Conservation (phyloP, 768 basidiomycete genomes). For the Auriculariales sp. region DNA sequence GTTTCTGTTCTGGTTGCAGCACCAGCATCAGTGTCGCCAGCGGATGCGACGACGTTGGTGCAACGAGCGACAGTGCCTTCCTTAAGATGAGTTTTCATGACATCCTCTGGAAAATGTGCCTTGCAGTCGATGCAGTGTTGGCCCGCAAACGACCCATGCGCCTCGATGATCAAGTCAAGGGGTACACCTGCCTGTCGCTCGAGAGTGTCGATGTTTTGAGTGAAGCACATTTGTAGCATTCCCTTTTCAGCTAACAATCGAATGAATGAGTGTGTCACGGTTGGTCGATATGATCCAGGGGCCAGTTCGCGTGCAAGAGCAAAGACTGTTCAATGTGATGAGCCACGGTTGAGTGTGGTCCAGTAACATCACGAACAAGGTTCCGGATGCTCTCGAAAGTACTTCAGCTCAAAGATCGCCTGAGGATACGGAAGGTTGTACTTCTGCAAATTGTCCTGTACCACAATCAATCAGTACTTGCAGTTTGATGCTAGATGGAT, state of each 20-base stretch:
- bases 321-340: no score
- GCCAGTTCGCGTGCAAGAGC: constrained; percentile 86
- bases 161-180: constrained; percentile 66
- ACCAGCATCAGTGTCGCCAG: constrained; percentile 36
- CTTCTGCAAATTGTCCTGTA: constrained; percentile 58
- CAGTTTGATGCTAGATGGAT: neutral
- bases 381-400: constrained; percentile 64
- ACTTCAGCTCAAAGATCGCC: constrained; percentile 86
- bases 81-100: constrained; percentile 32
- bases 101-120: constrained; percentile 38
- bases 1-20: constrained; percentile 35
- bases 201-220: constrained; percentile 88
- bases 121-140: constrained; percentile 74
- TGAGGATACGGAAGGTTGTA: constrained; percentile 86
- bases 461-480: constrained; percentile 1
- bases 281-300: constrained; percentile 81
- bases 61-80: neutral
- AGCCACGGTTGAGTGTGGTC: neutral
- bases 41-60: neutral
- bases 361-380: constrained; percentile 43
- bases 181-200: constrained; percentile 76
- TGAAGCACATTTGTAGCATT: constrained; percentile 65
- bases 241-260: constrained; percentile 53
- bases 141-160: constrained; percentile 87
- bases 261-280: constrained; percentile 81